Evolutionary conservation across 2,329 filamentous ascomycete species (phyloP).

Genomic region (Claviceps capensis): DNA sequence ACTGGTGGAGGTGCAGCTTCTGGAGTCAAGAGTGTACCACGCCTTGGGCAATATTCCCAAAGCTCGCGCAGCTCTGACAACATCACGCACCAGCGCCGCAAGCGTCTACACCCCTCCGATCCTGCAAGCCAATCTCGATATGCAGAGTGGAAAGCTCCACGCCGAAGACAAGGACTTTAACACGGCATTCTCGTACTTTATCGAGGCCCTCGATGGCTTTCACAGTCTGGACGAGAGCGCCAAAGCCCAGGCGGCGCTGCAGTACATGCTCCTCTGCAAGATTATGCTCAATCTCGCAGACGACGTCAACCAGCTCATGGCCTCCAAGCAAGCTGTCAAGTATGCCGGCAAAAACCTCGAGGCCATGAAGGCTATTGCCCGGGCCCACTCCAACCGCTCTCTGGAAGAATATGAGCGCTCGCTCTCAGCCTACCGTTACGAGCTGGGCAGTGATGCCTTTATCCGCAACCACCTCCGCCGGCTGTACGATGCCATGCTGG

Average conservation of each 20-base stretch:
- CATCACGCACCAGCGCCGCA: conserved; percentile 85
- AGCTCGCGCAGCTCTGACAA: conserved; percentile 85
- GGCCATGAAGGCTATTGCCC: conserved; percentile 97
- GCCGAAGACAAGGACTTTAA: conserved; percentile 99
- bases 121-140: conserved; percentile 90
- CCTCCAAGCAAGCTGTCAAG: conserved; percentile 90
- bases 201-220: conserved; percentile 95
- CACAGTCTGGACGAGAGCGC: conserved; percentile 77
- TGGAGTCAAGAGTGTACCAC: conserved; percentile 95
- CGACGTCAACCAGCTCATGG: conserved; percentile 90
- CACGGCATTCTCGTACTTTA: conserved; percentile 97
- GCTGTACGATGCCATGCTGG: conserved; percentile 95
- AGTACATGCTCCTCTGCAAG: conserved; percentile 99
- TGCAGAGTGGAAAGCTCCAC: conserved; percentile 98
- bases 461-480: conserved; percentile 93
- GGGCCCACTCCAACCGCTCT: conserved; percentile 87
- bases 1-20: conserved; percentile 90
- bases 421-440: conserved; percentile 77
- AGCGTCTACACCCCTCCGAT: conserved; percentile 94
- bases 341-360: conserved; percentile 93
- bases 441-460: conserved; percentile 88
- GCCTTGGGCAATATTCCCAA: conserved; percentile 94
- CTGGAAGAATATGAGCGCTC: conserved; percentile 95
- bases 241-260: conserved; percentile 90
- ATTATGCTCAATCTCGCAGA: conserved; percentile 97